phyloP scores from a whole-genome alignment of 78 protist species.

The Blattamonas nauphoetae region DNA sequence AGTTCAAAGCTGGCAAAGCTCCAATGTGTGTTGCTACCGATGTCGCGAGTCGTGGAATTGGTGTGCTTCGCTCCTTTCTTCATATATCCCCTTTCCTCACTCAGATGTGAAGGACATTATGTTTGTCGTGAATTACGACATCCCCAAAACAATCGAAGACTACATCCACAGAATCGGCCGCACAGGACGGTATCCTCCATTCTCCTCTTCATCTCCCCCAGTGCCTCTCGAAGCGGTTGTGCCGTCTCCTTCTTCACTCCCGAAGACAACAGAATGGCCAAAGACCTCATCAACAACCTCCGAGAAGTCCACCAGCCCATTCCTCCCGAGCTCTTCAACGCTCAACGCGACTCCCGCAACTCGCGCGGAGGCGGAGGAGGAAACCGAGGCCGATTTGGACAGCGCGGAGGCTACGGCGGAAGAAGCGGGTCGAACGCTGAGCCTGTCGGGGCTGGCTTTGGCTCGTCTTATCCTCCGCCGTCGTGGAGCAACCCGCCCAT shows the following conservation, averaged over 20 bases:
- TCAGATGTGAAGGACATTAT: slow-evolving; percentile 9
- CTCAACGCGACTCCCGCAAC: too few species aligned
- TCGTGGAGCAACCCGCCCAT: too few species aligned
- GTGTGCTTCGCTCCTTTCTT: slow-evolving; percentile 17
- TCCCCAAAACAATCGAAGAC: background rate
- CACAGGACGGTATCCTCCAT: too few species aligned
- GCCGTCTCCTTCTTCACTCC: background rate
- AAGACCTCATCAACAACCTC: background rate
- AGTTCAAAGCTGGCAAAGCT: slow-evolving; percentile 34
- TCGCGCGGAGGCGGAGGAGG: too few species aligned
- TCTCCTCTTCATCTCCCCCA: too few species aligned
- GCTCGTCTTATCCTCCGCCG: too few species aligned
- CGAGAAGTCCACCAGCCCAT: slow-evolving; percentile 10
- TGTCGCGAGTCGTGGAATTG: slow-evolving; percentile 75
- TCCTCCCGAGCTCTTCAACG: slow-evolving; percentile 1
- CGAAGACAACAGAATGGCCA: background rate
- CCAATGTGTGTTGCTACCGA: slow-evolving; percentile 70
- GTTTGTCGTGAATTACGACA: slow-evolving; percentile 10
- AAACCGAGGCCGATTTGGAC: too few species aligned
- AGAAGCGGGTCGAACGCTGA: too few species aligned
- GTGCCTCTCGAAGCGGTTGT: slow-evolving; percentile 17
- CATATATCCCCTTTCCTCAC: background rate
- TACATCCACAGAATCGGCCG: slow-evolving; percentile 29
- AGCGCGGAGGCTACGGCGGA: too few species aligned
- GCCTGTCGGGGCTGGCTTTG: too few species aligned